Evolutionary conservation across 257 asterid species (phyloP).

Genomic region (Nicotiana noctiflora): DNA sequence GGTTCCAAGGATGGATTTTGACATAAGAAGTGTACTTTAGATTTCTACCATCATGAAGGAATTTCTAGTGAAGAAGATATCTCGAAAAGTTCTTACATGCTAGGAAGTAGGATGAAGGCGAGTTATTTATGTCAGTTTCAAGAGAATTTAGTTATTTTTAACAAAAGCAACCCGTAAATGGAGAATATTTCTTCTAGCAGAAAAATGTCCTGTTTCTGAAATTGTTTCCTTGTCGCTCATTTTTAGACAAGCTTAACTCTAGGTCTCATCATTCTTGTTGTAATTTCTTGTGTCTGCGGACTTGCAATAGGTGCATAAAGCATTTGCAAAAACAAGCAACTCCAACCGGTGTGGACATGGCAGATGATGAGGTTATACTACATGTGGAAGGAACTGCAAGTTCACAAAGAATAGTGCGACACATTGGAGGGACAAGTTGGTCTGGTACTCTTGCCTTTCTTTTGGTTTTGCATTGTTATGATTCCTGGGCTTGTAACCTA

Average conservation of each 20-base stretch:
- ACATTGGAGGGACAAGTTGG: slow-evolving; percentile 95
- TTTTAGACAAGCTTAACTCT: neutral
- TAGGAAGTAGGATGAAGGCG: neutral
- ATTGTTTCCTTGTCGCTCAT: neutral
- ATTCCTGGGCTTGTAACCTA: no score
- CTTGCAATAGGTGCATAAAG: slow-evolving; percentile 48
- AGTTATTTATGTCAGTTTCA: neutral
- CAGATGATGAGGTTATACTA: slow-evolving; percentile 67
- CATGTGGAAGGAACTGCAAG: slow-evolving; percentile 87
- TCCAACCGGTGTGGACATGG: slow-evolving; percentile 53
- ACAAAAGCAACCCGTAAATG: neutral
- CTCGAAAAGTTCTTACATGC: neutral
- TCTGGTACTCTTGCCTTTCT: slow-evolving; percentile 45
- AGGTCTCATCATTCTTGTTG: neutral
- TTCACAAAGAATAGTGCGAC: slow-evolving; percentile 83
- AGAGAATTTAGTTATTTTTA: neutral
- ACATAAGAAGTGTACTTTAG: neutral
- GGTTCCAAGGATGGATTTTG: neutral
- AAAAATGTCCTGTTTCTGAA: neutral
- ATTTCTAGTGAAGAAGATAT: neutral
- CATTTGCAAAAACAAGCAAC: slow-evolving; percentile 62
- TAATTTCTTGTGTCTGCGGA: neutral
- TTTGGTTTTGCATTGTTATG: neutral
- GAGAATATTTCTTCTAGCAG: neutral
- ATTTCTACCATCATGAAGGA: neutral